Conservation (phyloP, 805 yeast species). For the Zygosaccharomyces siamensis region DNA sequence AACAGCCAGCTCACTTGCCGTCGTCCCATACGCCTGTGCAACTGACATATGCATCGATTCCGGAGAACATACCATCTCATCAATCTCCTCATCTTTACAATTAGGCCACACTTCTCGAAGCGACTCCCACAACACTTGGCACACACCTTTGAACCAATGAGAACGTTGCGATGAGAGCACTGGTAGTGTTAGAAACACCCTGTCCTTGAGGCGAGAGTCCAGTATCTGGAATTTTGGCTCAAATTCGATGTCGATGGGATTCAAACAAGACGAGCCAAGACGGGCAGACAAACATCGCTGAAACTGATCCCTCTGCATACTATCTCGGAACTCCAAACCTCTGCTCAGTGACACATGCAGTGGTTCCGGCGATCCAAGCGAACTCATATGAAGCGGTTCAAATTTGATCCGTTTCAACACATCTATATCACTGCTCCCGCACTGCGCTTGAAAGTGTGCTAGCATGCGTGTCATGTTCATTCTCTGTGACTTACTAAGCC, state of each 20-base stretch:
- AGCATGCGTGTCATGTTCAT: constrained; percentile 12
- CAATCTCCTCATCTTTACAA: constrained; percentile 2
- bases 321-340: constrained; percentile 10
- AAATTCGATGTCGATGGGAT: constrained; percentile 9
- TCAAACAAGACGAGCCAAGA: background rate
- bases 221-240: constrained; percentile 6
- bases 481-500: constrained; percentile 18
- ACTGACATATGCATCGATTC: constrained; percentile 12
- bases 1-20: background rate
- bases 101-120: constrained; percentile 7
- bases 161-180: constrained; percentile 7
- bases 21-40: constrained; percentile 6
- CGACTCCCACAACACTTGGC: constrained; percentile 6
- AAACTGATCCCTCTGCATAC: constrained; percentile 14
- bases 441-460: constrained; percentile 8
- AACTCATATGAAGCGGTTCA: constrained; percentile 23
- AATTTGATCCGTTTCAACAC: constrained; percentile 9
- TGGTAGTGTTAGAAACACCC: constrained; percentile 10
- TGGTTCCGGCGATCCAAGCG: constrained; percentile 27
- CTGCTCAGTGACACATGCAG: constrained; percentile 29
- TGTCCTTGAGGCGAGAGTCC: constrained; percentile 8
- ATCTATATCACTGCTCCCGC: background rate
- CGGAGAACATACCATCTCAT: constrained; percentile 6
- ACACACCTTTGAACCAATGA: constrained; percentile 3
- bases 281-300: constrained; percentile 2